phyloP scores from a whole-genome alignment of 129 eudicot species.

The Kitagawia praeruptora region DNA sequence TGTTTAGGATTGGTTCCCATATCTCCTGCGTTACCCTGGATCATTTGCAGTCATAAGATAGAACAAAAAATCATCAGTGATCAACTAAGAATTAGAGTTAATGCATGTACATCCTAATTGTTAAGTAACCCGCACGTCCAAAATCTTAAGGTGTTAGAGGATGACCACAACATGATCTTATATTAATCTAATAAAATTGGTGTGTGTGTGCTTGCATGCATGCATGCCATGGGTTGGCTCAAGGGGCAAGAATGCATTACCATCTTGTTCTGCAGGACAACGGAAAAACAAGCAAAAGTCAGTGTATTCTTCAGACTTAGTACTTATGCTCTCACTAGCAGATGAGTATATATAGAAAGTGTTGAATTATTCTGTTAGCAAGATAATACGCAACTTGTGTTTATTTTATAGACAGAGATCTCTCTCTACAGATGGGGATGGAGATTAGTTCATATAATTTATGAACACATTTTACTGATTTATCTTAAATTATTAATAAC shows the following conservation, averaged over 20 bases:
- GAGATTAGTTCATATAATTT: neutral
- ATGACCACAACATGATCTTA: too few species aligned
- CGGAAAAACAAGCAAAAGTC: neutral
- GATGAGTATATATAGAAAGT: neutral
- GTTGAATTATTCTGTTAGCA: too few species aligned
- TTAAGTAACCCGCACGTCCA: too few species aligned
- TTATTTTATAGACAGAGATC: neutral
- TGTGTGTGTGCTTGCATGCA: neutral
- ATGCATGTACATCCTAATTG: too few species aligned
- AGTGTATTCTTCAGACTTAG: neutral
- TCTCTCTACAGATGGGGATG: neutral
- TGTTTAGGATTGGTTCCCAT: slow-evolving; percentile 19
- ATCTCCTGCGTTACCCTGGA: neutral
- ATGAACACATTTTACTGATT: neutral
- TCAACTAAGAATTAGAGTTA: neutral
- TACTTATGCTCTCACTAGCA: neutral
- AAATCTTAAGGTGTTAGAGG: too few species aligned
- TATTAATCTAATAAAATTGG: too few species aligned
- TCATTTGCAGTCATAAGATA: neutral
- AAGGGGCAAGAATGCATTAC: neutral
- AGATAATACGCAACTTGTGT: neutral
- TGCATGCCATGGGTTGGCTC: too few species aligned
- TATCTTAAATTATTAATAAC: neutral
- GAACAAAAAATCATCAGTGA: neutral
- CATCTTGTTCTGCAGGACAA: neutral